Base-by-base conservation (phyloP, 148 eudicot species). In the Arbutus unedo region DNA sequence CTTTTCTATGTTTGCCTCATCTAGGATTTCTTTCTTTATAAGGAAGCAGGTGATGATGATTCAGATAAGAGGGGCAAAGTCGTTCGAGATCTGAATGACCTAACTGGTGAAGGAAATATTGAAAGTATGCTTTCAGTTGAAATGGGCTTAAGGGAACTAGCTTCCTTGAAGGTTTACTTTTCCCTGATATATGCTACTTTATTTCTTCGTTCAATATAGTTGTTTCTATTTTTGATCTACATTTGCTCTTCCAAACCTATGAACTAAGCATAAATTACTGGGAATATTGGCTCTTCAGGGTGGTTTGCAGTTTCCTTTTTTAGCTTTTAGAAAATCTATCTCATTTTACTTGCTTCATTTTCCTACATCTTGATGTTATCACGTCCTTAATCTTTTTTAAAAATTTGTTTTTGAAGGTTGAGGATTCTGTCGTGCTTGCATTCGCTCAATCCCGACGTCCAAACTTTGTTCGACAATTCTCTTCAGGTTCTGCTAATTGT, bases 51-150 rank as follows among this genome's bases (percentile, higher is more conserved):
- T 56, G 88, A 84, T 43, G 88, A 81, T 81, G 87, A 85, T 89
- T 83, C 90, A 77, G 93, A 91, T 85, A 89, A 86, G 82, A 85
- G 86, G 86, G 87, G 84, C 87, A 92, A 91, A 82, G 87, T 85
- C 84, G 90, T 60, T 66, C 91, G 96, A 76, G 98, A 92, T 90
- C 86, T 91, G 55, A 91, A 88, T 88, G 96, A 97, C 88, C 87
- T 91, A 80, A 86, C 93, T 19, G 98, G 94, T 82, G 99, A 97
- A 81, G 98, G 98, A 84, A 97, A 93, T 88, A 91, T 97, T 80
- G 99, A 97, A 88, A 97, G 89, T 76, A 94, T 97, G 99, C 99
- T 97, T 82, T 93, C 99, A 48, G 97, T 97, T 83, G 99, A 97
- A 87, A 97, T 97, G 98, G 98, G 96, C 78, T 85, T 94, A 60